Evolutionary conservation across 2,329 filamentous ascomycete genomes (phyloP).

Genomic region (Ophiobolus disseminans): DNA sequence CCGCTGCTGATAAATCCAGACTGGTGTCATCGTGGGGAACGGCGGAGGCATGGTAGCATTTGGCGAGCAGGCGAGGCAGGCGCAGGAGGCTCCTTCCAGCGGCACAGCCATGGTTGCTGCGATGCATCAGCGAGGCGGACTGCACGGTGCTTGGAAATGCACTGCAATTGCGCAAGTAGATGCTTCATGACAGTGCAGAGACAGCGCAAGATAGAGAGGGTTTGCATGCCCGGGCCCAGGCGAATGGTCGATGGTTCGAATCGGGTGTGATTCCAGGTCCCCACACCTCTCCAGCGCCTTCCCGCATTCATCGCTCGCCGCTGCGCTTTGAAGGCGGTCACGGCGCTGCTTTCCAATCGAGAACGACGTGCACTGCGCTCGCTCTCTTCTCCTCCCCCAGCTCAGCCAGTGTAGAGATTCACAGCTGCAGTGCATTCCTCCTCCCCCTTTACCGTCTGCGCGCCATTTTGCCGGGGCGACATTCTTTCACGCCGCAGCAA

Average conservation of each 20-base stretch:
- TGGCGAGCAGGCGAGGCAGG: conserved; percentile 7
- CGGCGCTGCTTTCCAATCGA: conserved; percentile 23
- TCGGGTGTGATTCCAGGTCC: conserved; percentile 15
- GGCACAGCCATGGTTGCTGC: neutral
- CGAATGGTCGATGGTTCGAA: conserved; percentile 3
- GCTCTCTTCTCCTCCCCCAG: conserved; percentile 6
- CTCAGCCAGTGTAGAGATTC: conserved; percentile 9
- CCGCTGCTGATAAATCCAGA: conserved; percentile 40
- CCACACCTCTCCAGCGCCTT: conserved; percentile 19
- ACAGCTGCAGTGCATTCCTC: conserved; percentile 1
- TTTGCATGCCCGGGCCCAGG: neutral
- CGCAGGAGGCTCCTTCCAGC: neutral
- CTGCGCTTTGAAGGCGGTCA: conserved; percentile 21
- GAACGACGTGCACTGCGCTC: conserved; percentile 10
- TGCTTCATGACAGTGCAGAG: neutral
- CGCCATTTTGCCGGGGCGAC: conserved; percentile 22
- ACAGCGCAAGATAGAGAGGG: neutral
- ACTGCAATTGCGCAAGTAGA: neutral
- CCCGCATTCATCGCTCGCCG: conserved; percentile 32
- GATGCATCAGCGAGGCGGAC: conserved; percentile 4
- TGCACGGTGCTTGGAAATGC: conserved; percentile 15
- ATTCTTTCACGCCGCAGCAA: conserved; percentile 34
- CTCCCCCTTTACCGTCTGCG: conserved; percentile 7
- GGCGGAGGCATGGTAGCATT: conserved; percentile 3
- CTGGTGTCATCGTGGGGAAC: conserved; percentile 24